Evolutionary conservation across 2,329 filamentous ascomycete species (phyloP), one percentile per base, ranked within the genome.

Genomic region (Neofusicoccum sp.): DNA sequence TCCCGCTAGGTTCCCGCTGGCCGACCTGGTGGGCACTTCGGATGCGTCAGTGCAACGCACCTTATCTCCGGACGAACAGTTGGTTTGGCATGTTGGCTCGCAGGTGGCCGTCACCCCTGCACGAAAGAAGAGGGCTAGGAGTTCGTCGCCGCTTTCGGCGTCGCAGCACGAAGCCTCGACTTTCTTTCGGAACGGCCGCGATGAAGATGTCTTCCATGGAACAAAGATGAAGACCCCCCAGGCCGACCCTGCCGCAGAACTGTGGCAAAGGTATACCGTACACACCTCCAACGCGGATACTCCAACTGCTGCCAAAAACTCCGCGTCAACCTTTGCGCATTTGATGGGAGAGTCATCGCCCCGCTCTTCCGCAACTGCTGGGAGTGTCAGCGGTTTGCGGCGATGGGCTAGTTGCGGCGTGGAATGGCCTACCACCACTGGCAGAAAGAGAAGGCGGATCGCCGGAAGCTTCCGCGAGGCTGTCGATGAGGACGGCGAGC

Each of bases 21-120:
- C 83, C 33, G 84, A 87, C 63, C 74, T 87, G 33, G 79, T 80
- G 49, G 84, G 87, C 69, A 83, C 86, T 67, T 78, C 78, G 8
- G 51, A 43, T 43, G 76, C 79, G 38, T 80, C 75, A n/a, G 74
- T 76, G 28, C 76, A 76, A 56, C 76, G 80, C 20, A 72, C 76
- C n/a, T 70, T 76, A 16, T 86, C 84, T 1, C 85, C 85, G 0
- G 82, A 86, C 64, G 85, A 87, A 63, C 82, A 85, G 67, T 77
- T 88, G 45, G 78, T 80, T 51, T 88, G 85, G 85, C 80, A 84
- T 48, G 38, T 48, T 14, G 36, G 40, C 6, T 56, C 59, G 11
- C 59, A 61, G 24, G 2, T 33, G 9, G 67, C 74, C 6, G 71
- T 73, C 38, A 75, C 78, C 20, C 78, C 78, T 14, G 68, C 79